Conservation (phyloP, 2,329 filamentous ascomycete genomes). For the Fusarium poae region DNA sequence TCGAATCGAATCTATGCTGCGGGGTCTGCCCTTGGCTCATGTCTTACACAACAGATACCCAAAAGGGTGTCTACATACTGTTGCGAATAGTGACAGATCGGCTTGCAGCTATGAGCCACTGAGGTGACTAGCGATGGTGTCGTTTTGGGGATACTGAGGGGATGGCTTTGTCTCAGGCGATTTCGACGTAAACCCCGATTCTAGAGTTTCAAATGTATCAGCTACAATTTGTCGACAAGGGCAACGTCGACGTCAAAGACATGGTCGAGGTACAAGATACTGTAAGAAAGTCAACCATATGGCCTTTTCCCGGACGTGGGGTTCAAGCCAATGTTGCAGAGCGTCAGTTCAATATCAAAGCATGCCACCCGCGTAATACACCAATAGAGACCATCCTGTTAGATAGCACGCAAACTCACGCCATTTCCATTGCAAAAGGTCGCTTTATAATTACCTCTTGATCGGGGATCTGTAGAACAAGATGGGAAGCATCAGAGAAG, state of each 20-base stretch:
- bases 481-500: slow-evolving; percentile 29
- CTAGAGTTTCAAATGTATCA: neutral
- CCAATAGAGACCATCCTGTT: slow-evolving; percentile 8
- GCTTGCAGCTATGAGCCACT: slow-evolving; percentile 21
- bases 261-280: slow-evolving; percentile 5
- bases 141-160: slow-evolving; percentile 27
- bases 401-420: slow-evolving; percentile 19
- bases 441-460: slow-evolving; percentile 17
- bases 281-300: slow-evolving; percentile 8
- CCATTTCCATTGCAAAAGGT: slow-evolving; percentile 24
- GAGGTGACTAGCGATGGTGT: slow-evolving; percentile 22
- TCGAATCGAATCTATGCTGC: slow-evolving; percentile 1
- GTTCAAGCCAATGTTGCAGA: slow-evolving; percentile 11
- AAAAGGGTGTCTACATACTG: slow-evolving; percentile 14
- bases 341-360: slow-evolving; percentile 31
- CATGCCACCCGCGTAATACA: slow-evolving; percentile 6
- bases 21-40: slow-evolving; percentile 13
- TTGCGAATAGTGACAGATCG: slow-evolving; percentile 18
- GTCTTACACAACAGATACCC: slow-evolving; percentile 29
- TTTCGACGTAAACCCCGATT: slow-evolving; percentile 11
- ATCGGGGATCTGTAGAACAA: slow-evolving; percentile 29
- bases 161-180: slow-evolving; percentile 20
- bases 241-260: neutral
- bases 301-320: slow-evolving; percentile 29
- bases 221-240: slow-evolving; percentile 3